phyloP scores from a whole-genome alignment of 2,329 filamentous ascomycete species.

The Phaeophleospora eucalypticola region DNA sequence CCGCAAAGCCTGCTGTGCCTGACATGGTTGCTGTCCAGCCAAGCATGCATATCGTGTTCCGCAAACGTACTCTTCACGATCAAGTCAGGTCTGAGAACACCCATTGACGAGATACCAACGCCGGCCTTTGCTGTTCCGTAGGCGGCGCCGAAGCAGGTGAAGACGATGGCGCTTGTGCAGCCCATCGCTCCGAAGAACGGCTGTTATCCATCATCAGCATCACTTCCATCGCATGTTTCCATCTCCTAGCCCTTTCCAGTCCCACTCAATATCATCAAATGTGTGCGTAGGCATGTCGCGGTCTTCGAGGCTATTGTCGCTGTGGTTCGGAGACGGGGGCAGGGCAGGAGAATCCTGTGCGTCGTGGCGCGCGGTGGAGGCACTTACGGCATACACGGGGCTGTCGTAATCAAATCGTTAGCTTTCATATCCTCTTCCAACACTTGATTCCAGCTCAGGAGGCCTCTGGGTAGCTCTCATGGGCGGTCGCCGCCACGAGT shows the following conservation, averaged over 20 bases:
- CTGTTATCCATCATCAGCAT: constrained; percentile 37
- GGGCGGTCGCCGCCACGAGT: constrained; percentile 1
- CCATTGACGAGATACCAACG: constrained; percentile 97
- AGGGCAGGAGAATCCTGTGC: constrained; percentile 13
- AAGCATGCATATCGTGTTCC: not conserved
- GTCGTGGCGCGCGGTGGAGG: constrained; percentile 15
- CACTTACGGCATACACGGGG: constrained; percentile 98
- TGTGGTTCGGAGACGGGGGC: not conserved
- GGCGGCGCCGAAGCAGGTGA: constrained; percentile 92
- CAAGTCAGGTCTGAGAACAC: constrained; percentile 93
- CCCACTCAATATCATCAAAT: not conserved
- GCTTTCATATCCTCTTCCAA: constrained; percentile 7
- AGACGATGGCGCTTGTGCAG: constrained; percentile 90
- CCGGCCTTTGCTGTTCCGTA: constrained; percentile 99
- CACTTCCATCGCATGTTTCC: constrained; percentile 1
- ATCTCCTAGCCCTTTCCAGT: not conserved
- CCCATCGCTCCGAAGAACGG: constrained; percentile 98
- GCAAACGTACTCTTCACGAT: constrained; percentile 94
- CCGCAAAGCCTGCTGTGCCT: not conserved
- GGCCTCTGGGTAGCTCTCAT: not conserved
- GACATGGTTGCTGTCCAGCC: not conserved
- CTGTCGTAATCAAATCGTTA: constrained; percentile 48
- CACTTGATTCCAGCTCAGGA: constrained; percentile 2
- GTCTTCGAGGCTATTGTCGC: not conserved
- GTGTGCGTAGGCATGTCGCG: not conserved